phyloP scores from a whole-genome alignment of 148 eudicot species.

The Cornus controversa region DNA sequence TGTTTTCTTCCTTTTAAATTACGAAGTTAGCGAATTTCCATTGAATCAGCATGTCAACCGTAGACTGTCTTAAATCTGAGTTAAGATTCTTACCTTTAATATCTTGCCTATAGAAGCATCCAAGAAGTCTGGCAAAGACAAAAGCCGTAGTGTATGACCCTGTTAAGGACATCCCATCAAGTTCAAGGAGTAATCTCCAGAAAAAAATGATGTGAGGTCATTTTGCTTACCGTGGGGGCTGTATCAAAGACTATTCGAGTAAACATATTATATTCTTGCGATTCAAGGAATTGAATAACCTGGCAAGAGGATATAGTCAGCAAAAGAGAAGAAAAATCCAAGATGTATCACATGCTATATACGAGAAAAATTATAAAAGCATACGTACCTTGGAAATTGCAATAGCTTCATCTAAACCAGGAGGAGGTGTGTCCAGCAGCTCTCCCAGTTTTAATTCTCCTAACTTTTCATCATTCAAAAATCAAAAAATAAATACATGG shows the following conservation, averaged over 20 bases:
- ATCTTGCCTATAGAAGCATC: slow-evolving; percentile 97
- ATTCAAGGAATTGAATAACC: slow-evolving; percentile 97
- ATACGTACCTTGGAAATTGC: slow-evolving; percentile 78
- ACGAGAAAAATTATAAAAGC: neutral
- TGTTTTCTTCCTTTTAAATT: neutral
- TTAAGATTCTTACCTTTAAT: slow-evolving; percentile 51
- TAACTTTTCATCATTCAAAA: slow-evolving; percentile 36
- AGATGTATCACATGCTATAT: neutral
- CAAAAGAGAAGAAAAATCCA: neutral
- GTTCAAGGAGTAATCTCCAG: slow-evolving; percentile 1
- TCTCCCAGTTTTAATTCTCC: slow-evolving; percentile 95
- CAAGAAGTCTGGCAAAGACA: slow-evolving; percentile 93
- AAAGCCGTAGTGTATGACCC: slow-evolving; percentile 92
- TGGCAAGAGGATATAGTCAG: slow-evolving; percentile 28
- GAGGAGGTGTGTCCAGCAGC: slow-evolving; percentile 96
- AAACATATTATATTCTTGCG: slow-evolving; percentile 76
- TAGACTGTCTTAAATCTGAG: neutral
- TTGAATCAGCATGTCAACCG: neutral
- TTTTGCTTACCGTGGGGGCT: slow-evolving; percentile 79
- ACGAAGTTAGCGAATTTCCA: neutral
- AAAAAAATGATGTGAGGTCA: neutral
- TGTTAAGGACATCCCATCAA: slow-evolving; percentile 24
- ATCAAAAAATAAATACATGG: neutral
- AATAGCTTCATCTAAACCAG: slow-evolving; percentile 96
- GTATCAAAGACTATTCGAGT: slow-evolving; percentile 92